Percentiles rank a stretch among this genome's conserved stretches.
Evolutionary conservation across 1,284 basidiomycete genomes (phyloP).

Genomic region (Melampsora abietis-canadensis): DNA sequence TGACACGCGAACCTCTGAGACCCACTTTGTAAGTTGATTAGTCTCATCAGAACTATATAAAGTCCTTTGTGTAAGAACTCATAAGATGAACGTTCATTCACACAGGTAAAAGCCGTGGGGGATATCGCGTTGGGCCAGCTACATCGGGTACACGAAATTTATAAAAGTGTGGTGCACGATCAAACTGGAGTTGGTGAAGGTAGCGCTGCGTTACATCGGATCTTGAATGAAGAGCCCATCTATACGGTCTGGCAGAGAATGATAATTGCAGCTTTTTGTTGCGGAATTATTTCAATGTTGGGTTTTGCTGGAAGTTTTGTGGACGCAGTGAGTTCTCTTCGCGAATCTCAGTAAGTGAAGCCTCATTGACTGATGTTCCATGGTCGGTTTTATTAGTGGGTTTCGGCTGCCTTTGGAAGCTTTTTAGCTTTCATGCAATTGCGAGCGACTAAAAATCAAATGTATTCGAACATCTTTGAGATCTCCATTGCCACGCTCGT

Average conservation of each 20-base stretch:
- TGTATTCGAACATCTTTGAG: constrained; percentile 84
- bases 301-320: constrained; percentile 76
- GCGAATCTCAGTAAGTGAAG: background rate
- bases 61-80: background rate
- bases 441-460: constrained; percentile 70
- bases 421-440: constrained; percentile 71
- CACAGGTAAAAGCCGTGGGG: constrained; percentile 44
- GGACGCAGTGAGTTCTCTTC: constrained; percentile 60
- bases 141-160: constrained; percentile 61
- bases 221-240: constrained; percentile 60
- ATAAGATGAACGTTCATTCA: constrained; percentile 6
- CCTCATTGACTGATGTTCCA: background rate
- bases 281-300: constrained; percentile 68
- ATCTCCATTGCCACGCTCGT: constrained; percentile 77
- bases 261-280: constrained; percentile 68
- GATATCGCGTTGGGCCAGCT: constrained; percentile 55
- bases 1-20: constrained; percentile 65
- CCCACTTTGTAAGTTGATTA: constrained; percentile 61
- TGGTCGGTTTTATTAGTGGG: constrained; percentile 56
- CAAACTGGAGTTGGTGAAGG: constrained; percentile 66
- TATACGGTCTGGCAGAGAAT: constrained; percentile 62
- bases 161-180: constrained; percentile 73
- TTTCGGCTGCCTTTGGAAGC: constrained; percentile 69
- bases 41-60: background rate
- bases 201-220: constrained; percentile 61